Base-by-base conservation (phyloP, 2,329 filamentous ascomycete species). In the Pezicula carpinea region DNA sequence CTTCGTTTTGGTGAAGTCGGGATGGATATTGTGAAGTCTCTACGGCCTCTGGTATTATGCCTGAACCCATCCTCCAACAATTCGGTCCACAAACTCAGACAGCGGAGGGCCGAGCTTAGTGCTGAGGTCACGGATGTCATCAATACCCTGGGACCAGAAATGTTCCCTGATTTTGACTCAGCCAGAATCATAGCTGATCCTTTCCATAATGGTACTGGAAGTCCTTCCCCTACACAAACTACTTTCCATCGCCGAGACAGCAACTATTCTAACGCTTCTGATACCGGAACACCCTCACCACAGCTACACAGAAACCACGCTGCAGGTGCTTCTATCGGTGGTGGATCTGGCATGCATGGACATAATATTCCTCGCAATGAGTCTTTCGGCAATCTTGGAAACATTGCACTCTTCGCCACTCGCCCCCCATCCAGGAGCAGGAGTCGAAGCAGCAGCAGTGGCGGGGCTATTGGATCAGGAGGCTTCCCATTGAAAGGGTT, bases 1-100 rank as follows among this genome's bases (percentile, higher is more conserved):
- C 82, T 99, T 44, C 85, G 93, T 10, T 95, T 97, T 56, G 93
- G 93, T 39, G 93, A 99, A 69, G 85, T 95, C n/a, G 93, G 92
- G 44, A 96, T 99, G 90, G 93, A 99, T 63, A 96, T 99, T 47
- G 74, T 93, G 71, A 99, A 97, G 69, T 97, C 92, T 0, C 77
- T 99, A 14, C 82, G 89, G 8, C 93, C 93, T 5, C 79, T 99
- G 8, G 74, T 95, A 39, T 75, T 96, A 29, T 93, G 88, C 54
- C 77, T 97, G 60, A 86, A 87, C 59, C 93, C 93, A 1, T 82
- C 83, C 4, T 92, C 88, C 1, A 85, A 83, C 64, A 95, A 91
- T 69, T 89, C 86, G 48, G 80, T 99, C 41, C 80, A 88, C 53
- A 85, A 85, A 58, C 78, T 99, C 43, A 83, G 89, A 48, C 71